These are phyloP conservation scores for Penicillium taxi DNA, from an alignment of 495 filamentous ascomycete genomes.

Conservation along the genomic window DNA sequence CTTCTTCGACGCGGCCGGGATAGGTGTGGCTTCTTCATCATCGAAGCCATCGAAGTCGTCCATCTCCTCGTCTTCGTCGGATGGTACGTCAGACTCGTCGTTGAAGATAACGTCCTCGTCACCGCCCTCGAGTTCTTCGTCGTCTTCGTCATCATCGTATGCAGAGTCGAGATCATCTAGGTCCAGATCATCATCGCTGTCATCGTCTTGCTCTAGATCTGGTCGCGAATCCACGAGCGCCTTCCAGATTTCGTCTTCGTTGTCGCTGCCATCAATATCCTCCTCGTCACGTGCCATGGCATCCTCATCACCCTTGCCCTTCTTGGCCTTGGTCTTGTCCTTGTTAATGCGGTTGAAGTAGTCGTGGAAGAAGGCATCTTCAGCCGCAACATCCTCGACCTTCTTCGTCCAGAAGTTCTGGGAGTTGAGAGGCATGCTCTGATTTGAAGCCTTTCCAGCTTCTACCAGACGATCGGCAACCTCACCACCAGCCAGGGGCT, in stretches of 20 bases:
- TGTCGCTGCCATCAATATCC: slow-evolving; percentile 30
- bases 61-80: slow-evolving; percentile 41
- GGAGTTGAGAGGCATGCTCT: slow-evolving; percentile 58
- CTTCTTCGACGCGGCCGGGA: slow-evolving; percentile 29
- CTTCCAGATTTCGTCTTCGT: slow-evolving; percentile 81
- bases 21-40: slow-evolving; percentile 21
- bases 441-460: slow-evolving; percentile 38
- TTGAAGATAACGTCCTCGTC: slow-evolving; percentile 49
- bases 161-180: slow-evolving; percentile 58
- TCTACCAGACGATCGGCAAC: slow-evolving; percentile 57
- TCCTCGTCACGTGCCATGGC: slow-evolving; percentile 19
- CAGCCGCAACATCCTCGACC: slow-evolving; percentile 71
- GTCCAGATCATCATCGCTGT: slow-evolving; percentile 56
- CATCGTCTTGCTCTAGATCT: slow-evolving; percentile 61
- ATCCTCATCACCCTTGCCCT: slow-evolving; percentile 37
- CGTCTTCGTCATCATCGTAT: slow-evolving; percentile 43
- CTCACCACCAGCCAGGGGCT: slow-evolving; percentile 68
- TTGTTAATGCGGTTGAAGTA: slow-evolving; percentile 83
- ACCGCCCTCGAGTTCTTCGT: slow-evolving; percentile 40
- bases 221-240: slow-evolving; percentile 74
- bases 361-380: slow-evolving; percentile 96
- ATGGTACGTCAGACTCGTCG: slow-evolving; percentile 39
- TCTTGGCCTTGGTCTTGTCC: slow-evolving; percentile 55
- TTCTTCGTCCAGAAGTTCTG: slow-evolving; percentile 89
- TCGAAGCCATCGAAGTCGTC: slow-evolving; percentile 42